These are phyloP conservation scores for Letharia lupina DNA, from an alignment of 495 filamentous ascomycete genomes.

Conservation along the genomic window DNA sequence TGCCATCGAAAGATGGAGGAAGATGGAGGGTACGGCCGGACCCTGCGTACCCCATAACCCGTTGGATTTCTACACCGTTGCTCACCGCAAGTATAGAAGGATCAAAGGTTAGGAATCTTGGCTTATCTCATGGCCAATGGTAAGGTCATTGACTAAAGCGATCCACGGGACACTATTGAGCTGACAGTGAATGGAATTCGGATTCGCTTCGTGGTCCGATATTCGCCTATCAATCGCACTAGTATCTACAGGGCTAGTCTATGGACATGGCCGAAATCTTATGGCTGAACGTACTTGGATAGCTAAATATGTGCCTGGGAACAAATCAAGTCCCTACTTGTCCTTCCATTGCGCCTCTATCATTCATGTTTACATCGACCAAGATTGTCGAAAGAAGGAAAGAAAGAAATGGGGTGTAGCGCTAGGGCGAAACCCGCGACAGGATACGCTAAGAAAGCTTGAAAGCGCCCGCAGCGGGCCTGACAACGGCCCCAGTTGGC, in stretches of 20 bases:
- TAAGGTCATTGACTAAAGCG: not conserved
- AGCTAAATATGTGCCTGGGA: too few species aligned
- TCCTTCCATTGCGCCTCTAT: too few species aligned
- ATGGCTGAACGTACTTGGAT: too few species aligned
- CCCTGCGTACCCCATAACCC: not conserved
- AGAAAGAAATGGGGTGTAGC: not conserved
- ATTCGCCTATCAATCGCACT: too few species aligned
- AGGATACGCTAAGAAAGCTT: not conserved
- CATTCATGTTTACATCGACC: too few species aligned
- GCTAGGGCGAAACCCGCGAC: not conserved
- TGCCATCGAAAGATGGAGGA: too few species aligned
- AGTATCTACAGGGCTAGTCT: too few species aligned
- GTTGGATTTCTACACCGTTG: not conserved
- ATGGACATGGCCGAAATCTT: too few species aligned
- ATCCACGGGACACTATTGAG: not conserved
- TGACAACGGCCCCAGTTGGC: not conserved
- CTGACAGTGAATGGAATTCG: not conserved
- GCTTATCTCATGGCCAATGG: not conserved
- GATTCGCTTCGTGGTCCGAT: too few species aligned
- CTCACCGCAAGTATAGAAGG: constrained; percentile 1
- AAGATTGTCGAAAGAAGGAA: not conserved
- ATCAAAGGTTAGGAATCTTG: not conserved
- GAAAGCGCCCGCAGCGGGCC: not conserved
- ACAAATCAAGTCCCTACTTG: too few species aligned
- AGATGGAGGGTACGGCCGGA: not conserved